Conservation (phyloP, 345 rosid species). For the Murraya paniculata region DNA sequence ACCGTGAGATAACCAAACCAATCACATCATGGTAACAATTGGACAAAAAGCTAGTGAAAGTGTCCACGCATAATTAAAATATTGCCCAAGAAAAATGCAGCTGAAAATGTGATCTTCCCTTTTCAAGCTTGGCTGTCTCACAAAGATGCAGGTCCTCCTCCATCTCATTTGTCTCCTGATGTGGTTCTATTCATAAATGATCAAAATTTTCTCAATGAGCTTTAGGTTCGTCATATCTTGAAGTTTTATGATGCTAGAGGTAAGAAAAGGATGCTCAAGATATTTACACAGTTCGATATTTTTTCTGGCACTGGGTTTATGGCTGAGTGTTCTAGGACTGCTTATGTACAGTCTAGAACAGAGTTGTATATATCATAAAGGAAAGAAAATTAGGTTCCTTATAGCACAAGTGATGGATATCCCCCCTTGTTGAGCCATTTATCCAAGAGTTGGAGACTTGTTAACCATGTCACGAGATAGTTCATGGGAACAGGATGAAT, state of each 20-base stretch:
- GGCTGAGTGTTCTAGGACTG: conserved; percentile 52
- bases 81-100: conserved; percentile 53
- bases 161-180: conserved; percentile 53
- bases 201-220: conserved; percentile 36
- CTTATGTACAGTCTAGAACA: conserved; percentile 59
- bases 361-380: conserved; percentile 33
- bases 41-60: conserved; percentile 51
- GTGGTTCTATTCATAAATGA: conserved; percentile 41
- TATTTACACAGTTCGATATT: conserved; percentile 43
- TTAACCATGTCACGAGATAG: conserved; percentile 47
- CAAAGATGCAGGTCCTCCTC: conserved; percentile 46
- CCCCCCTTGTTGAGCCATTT: conserved; percentile 47
- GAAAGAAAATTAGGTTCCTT: conserved; percentile 44
- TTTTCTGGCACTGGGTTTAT: conserved; percentile 50
- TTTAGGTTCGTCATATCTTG: conserved; percentile 48
- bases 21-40: conserved; percentile 63
- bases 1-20: conserved; percentile 33
- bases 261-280: conserved; percentile 47
- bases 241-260: conserved; percentile 56
- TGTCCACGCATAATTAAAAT: conserved; percentile 58
- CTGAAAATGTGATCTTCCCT: conserved; percentile 45
- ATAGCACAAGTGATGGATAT: conserved; percentile 52
- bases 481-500: conserved; percentile 26
- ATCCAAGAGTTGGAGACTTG: conserved; percentile 57
- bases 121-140: conserved; percentile 60